phyloP scores from a whole-genome alignment of 2,329 filamentous ascomycete genomes.

The Xylariaceae sp. region DNA sequence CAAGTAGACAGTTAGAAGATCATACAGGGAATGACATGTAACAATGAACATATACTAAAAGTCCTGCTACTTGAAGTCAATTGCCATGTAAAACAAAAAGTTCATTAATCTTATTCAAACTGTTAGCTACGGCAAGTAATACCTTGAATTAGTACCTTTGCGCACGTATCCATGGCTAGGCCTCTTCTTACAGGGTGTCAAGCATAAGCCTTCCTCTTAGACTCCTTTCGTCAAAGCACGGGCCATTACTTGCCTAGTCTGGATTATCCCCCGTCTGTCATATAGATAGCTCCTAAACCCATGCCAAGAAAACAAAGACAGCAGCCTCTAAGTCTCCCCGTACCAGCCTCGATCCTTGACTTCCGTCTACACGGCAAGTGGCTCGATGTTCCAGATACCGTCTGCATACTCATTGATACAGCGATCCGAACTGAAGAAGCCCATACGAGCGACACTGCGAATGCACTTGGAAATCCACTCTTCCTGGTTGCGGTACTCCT shows the following conservation, averaged over 20 bases:
- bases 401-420: slow-evolving; percentile 99
- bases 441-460: slow-evolving; percentile 88
- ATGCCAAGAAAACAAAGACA: background rate
- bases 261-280: too few relatives aligned
- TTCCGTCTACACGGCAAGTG: slow-evolving; percentile 60
- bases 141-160: background rate
- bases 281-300: background rate
- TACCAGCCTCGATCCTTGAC: background rate
- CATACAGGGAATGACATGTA: too few relatives aligned
- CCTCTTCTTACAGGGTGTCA: too few relatives aligned
- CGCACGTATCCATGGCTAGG: background rate
- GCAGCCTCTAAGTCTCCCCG: background rate
- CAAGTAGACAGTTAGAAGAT: too few relatives aligned
- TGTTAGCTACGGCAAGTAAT: background rate
- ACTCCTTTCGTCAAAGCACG: too few relatives aligned
- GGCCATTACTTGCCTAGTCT: too few relatives aligned
- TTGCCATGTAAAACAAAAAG: too few relatives aligned
- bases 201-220: too few relatives aligned
- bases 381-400: slow-evolving; percentile 96
- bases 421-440: slow-evolving; percentile 93
- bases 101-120: too few relatives aligned
- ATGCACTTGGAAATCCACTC: slow-evolving; percentile 93
- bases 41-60: too few relatives aligned
- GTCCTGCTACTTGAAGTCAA: too few relatives aligned
- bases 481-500: slow-evolving; percentile 89